Evolutionary conservation across 1,284 basidiomycete species (phyloP).

Genomic region (Taiwanofungus camphoratus): DNA sequence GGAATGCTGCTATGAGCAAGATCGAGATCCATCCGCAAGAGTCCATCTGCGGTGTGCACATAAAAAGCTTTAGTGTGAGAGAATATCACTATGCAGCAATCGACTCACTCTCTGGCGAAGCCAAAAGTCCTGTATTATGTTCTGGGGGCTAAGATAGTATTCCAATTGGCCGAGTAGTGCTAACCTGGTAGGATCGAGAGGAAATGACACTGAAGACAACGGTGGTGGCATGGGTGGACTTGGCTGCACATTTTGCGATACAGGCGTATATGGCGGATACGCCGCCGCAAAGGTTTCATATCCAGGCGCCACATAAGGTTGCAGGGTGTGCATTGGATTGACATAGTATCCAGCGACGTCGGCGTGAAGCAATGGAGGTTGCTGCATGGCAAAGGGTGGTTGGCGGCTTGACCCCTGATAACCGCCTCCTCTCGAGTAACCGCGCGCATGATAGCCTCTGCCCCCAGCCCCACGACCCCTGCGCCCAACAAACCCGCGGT

Average conservation of each 20-base stretch:
- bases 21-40: slow-evolving; percentile 84
- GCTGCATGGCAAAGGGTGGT: slow-evolving; percentile 15
- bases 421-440: slow-evolving; percentile 21
- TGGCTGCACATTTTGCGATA: slow-evolving; percentile 26
- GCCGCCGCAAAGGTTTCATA: slow-evolving; percentile 16
- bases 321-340: slow-evolving; percentile 14
- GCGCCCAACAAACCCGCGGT: slow-evolving; percentile 24
- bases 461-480: slow-evolving; percentile 29
- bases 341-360: slow-evolving; percentile 19
- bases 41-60: slow-evolving; percentile 67
- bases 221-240: slow-evolving; percentile 49
- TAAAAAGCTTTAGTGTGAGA: slow-evolving; percentile 5
- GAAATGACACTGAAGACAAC: slow-evolving; percentile 48
- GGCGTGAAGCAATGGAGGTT: slow-evolving; percentile 14
- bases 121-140: slow-evolving; percentile 80
- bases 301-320: slow-evolving; percentile 12
- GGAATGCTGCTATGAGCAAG: slow-evolving; percentile 78
- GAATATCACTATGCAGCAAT: slow-evolving; percentile 2
- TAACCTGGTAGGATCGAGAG: slow-evolving; percentile 58
- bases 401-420: slow-evolving; percentile 24
- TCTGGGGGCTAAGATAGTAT: slow-evolving; percentile 85
- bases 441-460: slow-evolving; percentile 23
- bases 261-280: slow-evolving; percentile 10
- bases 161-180: slow-evolving; percentile 79
- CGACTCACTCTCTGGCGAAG: slow-evolving; percentile 65